Conservation (phyloP, 1,139 yeast species). For the Scheffersomyces stambukii region DNA sequence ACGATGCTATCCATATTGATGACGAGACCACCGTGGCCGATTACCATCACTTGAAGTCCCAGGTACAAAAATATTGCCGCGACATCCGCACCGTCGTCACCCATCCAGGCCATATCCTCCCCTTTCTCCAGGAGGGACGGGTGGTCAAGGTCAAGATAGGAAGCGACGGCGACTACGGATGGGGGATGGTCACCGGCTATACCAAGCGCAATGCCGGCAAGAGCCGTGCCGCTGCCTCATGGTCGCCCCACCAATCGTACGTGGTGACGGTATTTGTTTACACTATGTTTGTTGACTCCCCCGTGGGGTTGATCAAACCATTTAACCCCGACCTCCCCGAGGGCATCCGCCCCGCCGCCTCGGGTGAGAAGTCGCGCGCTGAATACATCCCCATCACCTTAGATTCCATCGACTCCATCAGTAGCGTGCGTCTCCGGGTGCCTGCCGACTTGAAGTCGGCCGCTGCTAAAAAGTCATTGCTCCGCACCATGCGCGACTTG, state of each 20-base stretch:
- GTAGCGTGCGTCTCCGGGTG: slow-evolving; percentile 74
- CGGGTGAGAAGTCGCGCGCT: slow-evolving; percentile 67
- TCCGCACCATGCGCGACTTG: slow-evolving; percentile 76
- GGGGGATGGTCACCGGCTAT: slow-evolving; percentile 87
- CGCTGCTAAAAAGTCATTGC: slow-evolving; percentile 67
- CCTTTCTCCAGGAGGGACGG: slow-evolving; percentile 87
- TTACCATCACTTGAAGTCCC: slow-evolving; percentile 76
- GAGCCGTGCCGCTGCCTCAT: slow-evolving; percentile 30
- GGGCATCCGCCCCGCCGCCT: slow-evolving; percentile 80
- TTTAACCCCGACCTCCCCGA: slow-evolving; percentile 74
- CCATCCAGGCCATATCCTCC: slow-evolving; percentile 83
- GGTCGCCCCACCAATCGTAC: slow-evolving; percentile 80
- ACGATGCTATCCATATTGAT: slow-evolving; percentile 52
- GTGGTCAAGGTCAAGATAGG: slow-evolving; percentile 63
- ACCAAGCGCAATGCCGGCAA: slow-evolving; percentile 66
- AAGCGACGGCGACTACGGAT: slow-evolving; percentile 65
- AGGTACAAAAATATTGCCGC: slow-evolving; percentile 62
- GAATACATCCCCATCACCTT: slow-evolving; percentile 84
- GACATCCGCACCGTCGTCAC: slow-evolving; percentile 84
- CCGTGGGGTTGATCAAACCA: slow-evolving; percentile 65
- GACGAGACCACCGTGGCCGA: slow-evolving; percentile 74
- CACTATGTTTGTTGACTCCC: slow-evolving; percentile 74
- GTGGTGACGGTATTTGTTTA: slow-evolving; percentile 81
- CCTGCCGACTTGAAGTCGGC: slow-evolving; percentile 76
- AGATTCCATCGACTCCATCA: slow-evolving; percentile 67